Evolutionary conservation across 805 yeast species (phyloP).

Genomic region (Starmerella stigmatis): DNA sequence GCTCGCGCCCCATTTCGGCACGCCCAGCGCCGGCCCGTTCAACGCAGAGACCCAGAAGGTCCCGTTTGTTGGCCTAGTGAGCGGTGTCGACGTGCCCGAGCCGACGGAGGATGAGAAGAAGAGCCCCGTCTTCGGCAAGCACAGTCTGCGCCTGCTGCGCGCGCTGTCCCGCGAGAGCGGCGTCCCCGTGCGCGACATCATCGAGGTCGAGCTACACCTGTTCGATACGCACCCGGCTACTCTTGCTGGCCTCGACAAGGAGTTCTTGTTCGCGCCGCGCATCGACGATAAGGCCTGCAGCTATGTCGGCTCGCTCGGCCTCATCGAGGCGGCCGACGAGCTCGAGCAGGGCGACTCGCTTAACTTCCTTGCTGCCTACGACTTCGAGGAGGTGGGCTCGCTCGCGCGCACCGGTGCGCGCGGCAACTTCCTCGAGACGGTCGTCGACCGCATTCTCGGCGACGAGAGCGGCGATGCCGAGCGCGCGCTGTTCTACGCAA

Average conservation of each 20-base stretch:
- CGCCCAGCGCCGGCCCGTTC: slow-evolving; percentile 56
- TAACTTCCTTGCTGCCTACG: slow-evolving; percentile 55
- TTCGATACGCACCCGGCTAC: slow-evolving; percentile 74
- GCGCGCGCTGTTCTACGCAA: slow-evolving; percentile 47
- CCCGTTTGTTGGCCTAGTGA: slow-evolving; percentile 59
- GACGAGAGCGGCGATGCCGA: slow-evolving; percentile 24
- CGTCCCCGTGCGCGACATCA: slow-evolving; percentile 49
- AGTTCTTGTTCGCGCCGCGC: slow-evolving; percentile 72
- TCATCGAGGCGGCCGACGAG: slow-evolving; percentile 40
- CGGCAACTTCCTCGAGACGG: slow-evolving; percentile 60
- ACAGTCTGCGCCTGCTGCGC: slow-evolving; percentile 56
- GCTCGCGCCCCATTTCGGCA: slow-evolving; percentile 80
- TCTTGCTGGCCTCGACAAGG: slow-evolving; percentile 66
- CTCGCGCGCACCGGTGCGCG: slow-evolving; percentile 71
- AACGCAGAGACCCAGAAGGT: slow-evolving; percentile 72
- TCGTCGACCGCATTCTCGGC: slow-evolving; percentile 41
- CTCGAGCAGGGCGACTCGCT: slow-evolving; percentile 28
- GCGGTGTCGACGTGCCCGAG: slow-evolving; percentile 26
- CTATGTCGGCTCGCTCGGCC: slow-evolving; percentile 54
- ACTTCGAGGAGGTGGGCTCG: slow-evolving; percentile 79
- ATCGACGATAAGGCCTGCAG: slow-evolving; percentile 79
- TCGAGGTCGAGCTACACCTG: slow-evolving; percentile 65
- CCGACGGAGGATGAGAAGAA: slow-evolving; percentile 52
- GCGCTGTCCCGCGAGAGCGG: slow-evolving; percentile 54
- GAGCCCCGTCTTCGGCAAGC: slow-evolving; percentile 61